A percentile compares a stretch with the other conserved stretches of the same genome.
These are phyloP conservation scores for Fusarium pseudocircinatum DNA, from an alignment of 2,329 filamentous ascomycete genomes.

Conservation along the genomic window DNA sequence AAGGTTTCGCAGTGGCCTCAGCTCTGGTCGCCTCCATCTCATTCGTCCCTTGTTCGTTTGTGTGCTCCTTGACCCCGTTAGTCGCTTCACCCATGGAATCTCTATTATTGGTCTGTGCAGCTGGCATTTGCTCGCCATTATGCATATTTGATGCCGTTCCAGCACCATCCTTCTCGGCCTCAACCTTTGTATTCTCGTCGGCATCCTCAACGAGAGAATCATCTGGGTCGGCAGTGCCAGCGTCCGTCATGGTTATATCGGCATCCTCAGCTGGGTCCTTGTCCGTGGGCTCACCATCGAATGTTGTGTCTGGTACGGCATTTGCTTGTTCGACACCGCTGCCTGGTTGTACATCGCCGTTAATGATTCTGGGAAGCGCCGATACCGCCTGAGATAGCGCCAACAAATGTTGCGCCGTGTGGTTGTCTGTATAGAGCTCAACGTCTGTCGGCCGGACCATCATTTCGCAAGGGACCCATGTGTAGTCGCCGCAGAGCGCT, in stretches of 20 bases:
- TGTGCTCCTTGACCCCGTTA: constrained; percentile 10
- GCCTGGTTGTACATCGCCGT: constrained; percentile 37
- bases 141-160: constrained; percentile 6
- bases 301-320: not conserved
- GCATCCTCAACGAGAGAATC: constrained; percentile 26
- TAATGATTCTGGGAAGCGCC: constrained; percentile 26
- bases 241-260: constrained; percentile 48
- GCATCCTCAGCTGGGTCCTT: constrained; percentile 32
- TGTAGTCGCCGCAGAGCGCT: constrained; percentile 78
- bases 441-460: constrained; percentile 67
- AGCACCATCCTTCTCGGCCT: constrained; percentile 4
- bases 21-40: not conserved
- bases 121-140: constrained; percentile 13
- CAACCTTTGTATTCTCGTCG: constrained; percentile 12
- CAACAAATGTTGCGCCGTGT: constrained; percentile 52
- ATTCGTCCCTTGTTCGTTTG: not conserved
- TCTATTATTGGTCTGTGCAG: not conserved
- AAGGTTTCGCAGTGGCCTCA: not conserved
- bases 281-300: constrained; percentile 7
- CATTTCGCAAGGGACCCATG: constrained; percentile 69
- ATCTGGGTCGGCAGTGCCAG: constrained; percentile 33
- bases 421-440: constrained; percentile 62
- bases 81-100: not conserved
- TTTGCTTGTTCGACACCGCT: constrained; percentile 11
- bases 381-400: constrained; percentile 41